Base-by-base conservation (phyloP, 176 grass and related monocot species). In the Melocanna baccifera region DNA sequence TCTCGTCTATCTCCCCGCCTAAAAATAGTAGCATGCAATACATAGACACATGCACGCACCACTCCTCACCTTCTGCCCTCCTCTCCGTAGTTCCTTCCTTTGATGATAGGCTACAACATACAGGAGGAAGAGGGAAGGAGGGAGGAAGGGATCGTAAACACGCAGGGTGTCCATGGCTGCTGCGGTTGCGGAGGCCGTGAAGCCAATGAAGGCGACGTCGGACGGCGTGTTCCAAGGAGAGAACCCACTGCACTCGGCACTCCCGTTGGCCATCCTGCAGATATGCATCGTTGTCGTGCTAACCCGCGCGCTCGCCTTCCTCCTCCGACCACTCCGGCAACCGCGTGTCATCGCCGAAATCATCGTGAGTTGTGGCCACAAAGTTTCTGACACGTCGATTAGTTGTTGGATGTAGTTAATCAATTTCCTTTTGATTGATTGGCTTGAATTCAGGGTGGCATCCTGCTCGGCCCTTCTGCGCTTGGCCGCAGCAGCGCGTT, bases 311-410 rank as follows among this genome's bases (percentile, higher is more conserved):
- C 93, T 98, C 50, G 91, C 91, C 18, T 90, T 92, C 87, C 6
- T 93, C 29, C 92, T 98, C 67, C 89, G 95, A 15, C 95, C 95
- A 12, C 87, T 98, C 23, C 91, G 91, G 3, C 95, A 98, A 70
- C 95, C 95, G 1, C 76, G 92, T 28, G 95, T 98, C 89, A 85
- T 98, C 77, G 95, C 95, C 22, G 95, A 98, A 87, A 98, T 98
- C 84, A 95, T 98, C 79, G 93, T 96, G 67, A 90, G 22, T 57
- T 1, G 1, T 22, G 4, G n/a, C 9, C 12, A 3, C 18, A 9
- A 1, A 37, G 22, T 28, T 11, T 62, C 1, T 29, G 55, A 19
- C 1, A 12, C 42, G 18, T 41, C 0, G 6, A 0, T 19, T 30
- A 1, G 5, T 37, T 13, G 19, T 26, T 57, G n/a, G n/a, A 22